phyloP scores from a whole-genome alignment of 495 filamentous ascomycete species.

The Penicillium daleae region DNA sequence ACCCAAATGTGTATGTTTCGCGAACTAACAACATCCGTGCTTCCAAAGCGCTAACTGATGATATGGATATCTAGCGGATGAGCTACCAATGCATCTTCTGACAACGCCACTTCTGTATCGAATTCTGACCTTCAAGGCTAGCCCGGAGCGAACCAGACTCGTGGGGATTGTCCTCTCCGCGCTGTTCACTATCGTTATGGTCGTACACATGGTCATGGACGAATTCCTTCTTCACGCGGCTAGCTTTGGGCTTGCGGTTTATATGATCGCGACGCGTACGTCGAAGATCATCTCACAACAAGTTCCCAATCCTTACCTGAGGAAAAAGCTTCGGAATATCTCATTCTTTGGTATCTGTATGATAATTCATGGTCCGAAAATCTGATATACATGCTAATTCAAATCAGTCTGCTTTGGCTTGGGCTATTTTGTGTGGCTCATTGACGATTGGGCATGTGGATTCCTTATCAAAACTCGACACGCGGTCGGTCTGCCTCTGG shows the following conservation, averaged over 20 bases:
- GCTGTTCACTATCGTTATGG: slow-evolving; percentile 34
- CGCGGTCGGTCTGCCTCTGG: slow-evolving; percentile 31
- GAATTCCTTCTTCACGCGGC: slow-evolving; percentile 37
- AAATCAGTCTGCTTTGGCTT: slow-evolving; percentile 33
- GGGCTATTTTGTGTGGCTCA: slow-evolving; percentile 36
- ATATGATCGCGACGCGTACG: slow-evolving; percentile 27
- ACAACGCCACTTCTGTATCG: slow-evolving; percentile 39
- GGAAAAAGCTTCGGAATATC: slow-evolving; percentile 23
- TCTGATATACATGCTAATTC: neutral
- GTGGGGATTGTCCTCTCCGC: slow-evolving; percentile 22
- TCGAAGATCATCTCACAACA: slow-evolving; percentile 28
- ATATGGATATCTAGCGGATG: slow-evolving; percentile 27
- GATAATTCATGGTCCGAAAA: neutral
- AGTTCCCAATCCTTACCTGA: slow-evolving; percentile 18
- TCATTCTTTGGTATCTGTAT: slow-evolving; percentile 33
- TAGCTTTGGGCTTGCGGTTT: slow-evolving; percentile 30
- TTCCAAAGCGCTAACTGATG: neutral
- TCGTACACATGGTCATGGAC: slow-evolving; percentile 38
- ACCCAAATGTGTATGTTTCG: slow-evolving; percentile 38
- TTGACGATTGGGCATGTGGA: slow-evolving; percentile 32
- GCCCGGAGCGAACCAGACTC: slow-evolving; percentile 17
- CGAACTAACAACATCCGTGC: neutral
- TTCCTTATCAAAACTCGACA: slow-evolving; percentile 20
- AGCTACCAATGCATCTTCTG: slow-evolving; percentile 41
- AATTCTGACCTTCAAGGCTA: slow-evolving; percentile 33